A percentile compares a stretch with the other conserved stretches of the same genome.
These are phyloP conservation scores for Heritiera littoralis DNA, from an alignment of 345 rosid species.

Conservation along the genomic window DNA sequence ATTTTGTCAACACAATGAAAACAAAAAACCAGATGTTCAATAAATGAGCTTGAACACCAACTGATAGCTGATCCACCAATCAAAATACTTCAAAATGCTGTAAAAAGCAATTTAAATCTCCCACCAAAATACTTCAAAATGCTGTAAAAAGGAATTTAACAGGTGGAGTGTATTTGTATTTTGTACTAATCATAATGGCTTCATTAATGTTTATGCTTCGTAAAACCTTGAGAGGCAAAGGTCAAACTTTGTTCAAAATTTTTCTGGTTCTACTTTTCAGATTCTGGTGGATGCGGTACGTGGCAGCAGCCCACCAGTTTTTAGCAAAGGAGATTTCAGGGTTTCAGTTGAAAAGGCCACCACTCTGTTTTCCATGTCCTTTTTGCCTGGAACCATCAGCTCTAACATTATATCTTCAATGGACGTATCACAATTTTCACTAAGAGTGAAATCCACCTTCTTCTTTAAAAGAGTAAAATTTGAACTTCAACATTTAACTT, in stretches of 20 bases:
- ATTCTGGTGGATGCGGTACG: neutral
- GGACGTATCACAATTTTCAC: neutral
- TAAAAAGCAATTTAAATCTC: neutral
- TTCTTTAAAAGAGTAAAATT: neutral
- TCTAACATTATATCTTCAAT: neutral
- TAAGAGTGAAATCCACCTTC: neutral
- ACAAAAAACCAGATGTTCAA: neutral
- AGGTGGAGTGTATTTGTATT: neutral
- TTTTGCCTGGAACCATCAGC: neutral
- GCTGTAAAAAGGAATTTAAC: neutral
- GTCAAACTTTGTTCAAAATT: neutral
- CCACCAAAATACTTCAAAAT: too few relatives aligned
- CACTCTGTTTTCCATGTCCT: constrained; percentile 6
- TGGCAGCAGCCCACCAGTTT: neutral
- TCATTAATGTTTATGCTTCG: neutral
- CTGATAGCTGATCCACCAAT: neutral
- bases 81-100: neutral
- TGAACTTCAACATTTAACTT: too few relatives aligned
- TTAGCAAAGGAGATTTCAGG: constrained; percentile 13
- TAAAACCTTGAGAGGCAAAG: neutral
- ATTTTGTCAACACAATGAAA: neutral
- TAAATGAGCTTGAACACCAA: neutral
- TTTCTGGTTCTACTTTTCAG: neutral
- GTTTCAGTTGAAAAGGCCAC: constrained; percentile 13
- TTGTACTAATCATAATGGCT: neutral